phyloP scores from a whole-genome alignment of 257 asterid species.

The Solanum sitiens region DNA sequence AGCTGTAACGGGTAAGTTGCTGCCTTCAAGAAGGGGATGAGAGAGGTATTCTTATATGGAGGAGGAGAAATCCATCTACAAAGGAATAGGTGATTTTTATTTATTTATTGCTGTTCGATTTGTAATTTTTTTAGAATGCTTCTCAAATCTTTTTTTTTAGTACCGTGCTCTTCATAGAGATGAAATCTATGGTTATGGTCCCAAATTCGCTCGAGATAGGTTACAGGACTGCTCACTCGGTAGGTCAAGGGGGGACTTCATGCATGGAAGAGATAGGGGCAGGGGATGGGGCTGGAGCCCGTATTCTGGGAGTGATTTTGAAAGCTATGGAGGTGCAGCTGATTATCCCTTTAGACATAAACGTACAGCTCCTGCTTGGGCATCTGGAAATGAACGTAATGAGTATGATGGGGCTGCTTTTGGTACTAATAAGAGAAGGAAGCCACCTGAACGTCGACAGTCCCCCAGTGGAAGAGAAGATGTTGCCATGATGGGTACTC shows the following conservation, averaged over 20 bases:
- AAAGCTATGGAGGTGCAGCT: slow-evolving; percentile 26
- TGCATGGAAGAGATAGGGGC: slow-evolving; percentile 54
- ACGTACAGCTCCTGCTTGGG: slow-evolving; percentile 24
- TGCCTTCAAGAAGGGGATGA: slow-evolving; percentile 43
- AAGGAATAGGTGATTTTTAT: too few species aligned
- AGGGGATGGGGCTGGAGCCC: slow-evolving; percentile 9
- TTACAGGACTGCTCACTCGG: slow-evolving; percentile 19
- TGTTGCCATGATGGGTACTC: too few species aligned
- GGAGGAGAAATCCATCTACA: slow-evolving; percentile 29
- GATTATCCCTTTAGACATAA: slow-evolving; percentile 45
- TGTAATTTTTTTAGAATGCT: too few species aligned
- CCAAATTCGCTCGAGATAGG: too few species aligned
- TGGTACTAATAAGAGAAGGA: slow-evolving; percentile 15
- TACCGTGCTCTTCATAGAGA: too few species aligned
- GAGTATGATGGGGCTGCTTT: slow-evolving; percentile 24
- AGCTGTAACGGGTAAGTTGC: slow-evolving; percentile 29
- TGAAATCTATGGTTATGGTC: too few species aligned
- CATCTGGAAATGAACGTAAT: slow-evolving; percentile 31
- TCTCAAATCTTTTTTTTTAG: too few species aligned
- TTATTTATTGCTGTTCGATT: too few species aligned
- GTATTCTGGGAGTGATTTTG: slow-evolving; percentile 38
- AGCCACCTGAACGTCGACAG: too few species aligned
- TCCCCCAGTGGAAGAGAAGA: too few species aligned
- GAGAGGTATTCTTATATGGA: slow-evolving; percentile 49
- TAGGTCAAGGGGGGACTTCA: slow-evolving; percentile 37